These are phyloP conservation scores for Gossypium gossypioides DNA, from an alignment of 441 rosid genomes.

Conservation along the genomic window DNA sequence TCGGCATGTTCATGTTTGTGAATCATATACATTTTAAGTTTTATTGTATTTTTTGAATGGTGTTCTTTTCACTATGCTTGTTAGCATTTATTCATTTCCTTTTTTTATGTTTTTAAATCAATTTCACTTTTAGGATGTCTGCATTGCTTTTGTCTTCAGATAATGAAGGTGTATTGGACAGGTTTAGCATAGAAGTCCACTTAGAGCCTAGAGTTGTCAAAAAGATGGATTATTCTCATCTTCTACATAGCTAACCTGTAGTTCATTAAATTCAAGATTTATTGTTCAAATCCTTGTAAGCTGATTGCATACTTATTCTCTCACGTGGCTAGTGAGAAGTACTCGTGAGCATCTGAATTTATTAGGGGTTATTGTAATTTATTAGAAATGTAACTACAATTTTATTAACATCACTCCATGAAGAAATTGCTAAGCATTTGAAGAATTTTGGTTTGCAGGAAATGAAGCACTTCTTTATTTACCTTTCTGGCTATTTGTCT, in stretches of 20 bases:
- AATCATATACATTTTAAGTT: not conserved
- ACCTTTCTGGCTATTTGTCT: not conserved
- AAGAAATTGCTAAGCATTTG: not conserved
- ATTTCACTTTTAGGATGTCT: not conserved
- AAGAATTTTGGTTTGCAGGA: not conserved
- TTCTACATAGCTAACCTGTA: not conserved
- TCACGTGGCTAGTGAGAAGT: not conserved
- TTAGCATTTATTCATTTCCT: not conserved
- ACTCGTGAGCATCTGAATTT: not conserved
- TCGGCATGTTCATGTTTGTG: not conserved
- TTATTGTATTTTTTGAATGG: not conserved
- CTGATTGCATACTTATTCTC: not conserved
- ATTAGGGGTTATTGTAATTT: not conserved
- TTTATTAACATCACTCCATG: not conserved
- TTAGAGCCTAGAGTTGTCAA: not conserved
- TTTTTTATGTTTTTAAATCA: not conserved
- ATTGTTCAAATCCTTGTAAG: not conserved
- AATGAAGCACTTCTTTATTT: not conserved
- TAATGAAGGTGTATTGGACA: not conserved
- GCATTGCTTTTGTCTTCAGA: not conserved
- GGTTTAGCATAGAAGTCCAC: not conserved
- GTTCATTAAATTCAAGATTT: slow-evolving; percentile 4
- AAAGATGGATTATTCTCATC: not conserved
- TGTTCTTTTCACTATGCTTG: not conserved
- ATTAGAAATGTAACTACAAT: not conserved